phyloP scores from a whole-genome alignment of 2,329 filamentous ascomycete species.

The Graphium sp. region DNA sequence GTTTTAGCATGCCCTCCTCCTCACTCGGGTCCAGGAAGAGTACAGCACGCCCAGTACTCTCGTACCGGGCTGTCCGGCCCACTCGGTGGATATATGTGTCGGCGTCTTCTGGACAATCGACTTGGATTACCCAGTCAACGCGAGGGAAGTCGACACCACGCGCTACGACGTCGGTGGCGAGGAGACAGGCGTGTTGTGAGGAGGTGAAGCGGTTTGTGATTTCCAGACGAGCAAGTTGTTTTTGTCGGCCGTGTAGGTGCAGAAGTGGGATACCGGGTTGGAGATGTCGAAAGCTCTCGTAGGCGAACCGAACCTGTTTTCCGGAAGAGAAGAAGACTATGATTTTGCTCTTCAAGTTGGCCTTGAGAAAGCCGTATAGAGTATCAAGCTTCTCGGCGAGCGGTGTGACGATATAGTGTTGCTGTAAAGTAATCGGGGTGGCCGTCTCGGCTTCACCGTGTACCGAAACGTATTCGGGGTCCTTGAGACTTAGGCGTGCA shows the following conservation, averaged over 20 bases:
- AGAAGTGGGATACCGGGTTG: constrained; percentile 88
- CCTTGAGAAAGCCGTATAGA: constrained; percentile 80
- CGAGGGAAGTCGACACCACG: constrained; percentile 90
- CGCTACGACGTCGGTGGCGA: constrained; percentile 90
- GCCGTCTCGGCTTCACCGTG: constrained; percentile 68
- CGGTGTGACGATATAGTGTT: constrained; percentile 80
- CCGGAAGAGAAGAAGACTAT: constrained; percentile 90
- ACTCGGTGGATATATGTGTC: constrained; percentile 98
- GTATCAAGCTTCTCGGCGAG: constrained; percentile 82
- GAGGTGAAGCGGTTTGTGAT: constrained; percentile 72
- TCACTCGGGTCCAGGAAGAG: constrained; percentile 87
- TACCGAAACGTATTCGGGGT: constrained; percentile 90
- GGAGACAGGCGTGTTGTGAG: constrained; percentile 72
- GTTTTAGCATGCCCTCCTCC: constrained; percentile 76
- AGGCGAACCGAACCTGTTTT: constrained; percentile 92
- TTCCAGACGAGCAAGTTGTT: constrained; percentile 74
- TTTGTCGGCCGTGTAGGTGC: constrained; percentile 87
- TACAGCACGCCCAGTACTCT: constrained; percentile 73
- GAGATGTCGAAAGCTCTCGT: constrained; percentile 81
- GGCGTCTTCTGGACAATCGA: constrained; percentile 91
- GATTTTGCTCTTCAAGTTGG: constrained; percentile 85
- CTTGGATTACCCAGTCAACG: constrained; percentile 97
- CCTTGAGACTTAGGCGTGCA: constrained; percentile 69
- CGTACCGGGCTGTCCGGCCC: constrained; percentile 84
- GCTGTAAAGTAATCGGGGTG: constrained; percentile 70